phyloP scores from a whole-genome alignment of 768 basidiomycete species.

The Kwoniella botswanensis region DNA sequence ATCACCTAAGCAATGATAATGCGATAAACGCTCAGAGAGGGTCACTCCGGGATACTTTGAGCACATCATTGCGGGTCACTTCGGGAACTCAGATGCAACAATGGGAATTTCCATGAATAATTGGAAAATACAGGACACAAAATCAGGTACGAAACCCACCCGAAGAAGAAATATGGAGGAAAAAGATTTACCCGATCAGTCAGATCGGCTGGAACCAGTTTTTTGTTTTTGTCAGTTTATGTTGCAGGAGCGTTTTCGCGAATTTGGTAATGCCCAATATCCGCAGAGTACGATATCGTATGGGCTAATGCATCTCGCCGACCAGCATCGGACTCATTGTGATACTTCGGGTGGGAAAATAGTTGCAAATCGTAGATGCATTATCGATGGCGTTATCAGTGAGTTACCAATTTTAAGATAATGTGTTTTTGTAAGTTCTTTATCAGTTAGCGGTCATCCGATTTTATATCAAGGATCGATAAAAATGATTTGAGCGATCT shows the following conservation, averaged over 20 bases:
- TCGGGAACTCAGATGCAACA: not conserved
- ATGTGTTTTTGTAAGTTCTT: not conserved
- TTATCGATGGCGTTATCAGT: conserved; percentile 23
- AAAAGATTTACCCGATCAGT: not conserved
- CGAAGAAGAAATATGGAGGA: not conserved
- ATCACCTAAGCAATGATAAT: too few species aligned
- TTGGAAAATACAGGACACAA: too few species aligned
- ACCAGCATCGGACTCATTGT: too few species aligned
- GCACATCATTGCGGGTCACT: not conserved
- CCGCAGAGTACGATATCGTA: too few species aligned
- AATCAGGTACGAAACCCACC: not conserved
- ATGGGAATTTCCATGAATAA: too few species aligned
- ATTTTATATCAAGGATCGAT: not conserved
- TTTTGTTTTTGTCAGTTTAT: not conserved
- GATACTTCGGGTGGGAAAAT: too few species aligned
- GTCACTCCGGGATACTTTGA: not conserved
- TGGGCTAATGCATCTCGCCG: too few species aligned
- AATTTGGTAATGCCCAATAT: not conserved
- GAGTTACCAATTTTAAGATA: not conserved
- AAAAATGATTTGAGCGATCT: not conserved
- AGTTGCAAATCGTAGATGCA: conserved; percentile 61
- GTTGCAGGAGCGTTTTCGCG: not conserved
- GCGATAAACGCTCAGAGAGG: too few species aligned
- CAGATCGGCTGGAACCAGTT: not conserved
- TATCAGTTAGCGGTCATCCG: conserved; percentile 1